Evolutionary conservation across 306 rosid genomes (phyloP), one percentile per base, ranked within the genome.

Genomic region (Neltuma alba): DNA sequence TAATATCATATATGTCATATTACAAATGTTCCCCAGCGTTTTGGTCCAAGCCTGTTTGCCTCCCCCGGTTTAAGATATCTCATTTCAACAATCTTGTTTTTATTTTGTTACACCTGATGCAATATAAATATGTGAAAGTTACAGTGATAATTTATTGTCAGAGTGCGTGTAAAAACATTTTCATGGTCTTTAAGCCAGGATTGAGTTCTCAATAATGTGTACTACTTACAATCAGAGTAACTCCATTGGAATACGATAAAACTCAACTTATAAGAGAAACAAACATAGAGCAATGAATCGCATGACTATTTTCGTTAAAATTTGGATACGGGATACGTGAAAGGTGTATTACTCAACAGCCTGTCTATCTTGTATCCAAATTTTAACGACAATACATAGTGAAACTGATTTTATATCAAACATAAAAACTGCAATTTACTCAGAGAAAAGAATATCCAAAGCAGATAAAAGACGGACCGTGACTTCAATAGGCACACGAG

Each of bases 401-500:
- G 7, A 55, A 10, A 58, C 10, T 58, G 7, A 58, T 23, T 58
- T 23, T 25, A 57, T 10, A 23, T 50, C 57, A 50, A 18, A 55
- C 28, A 21, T 6, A 9, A 23, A 55, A 55, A 55, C 62, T 21
- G 63, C 28, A 57, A 27, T 25, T 9, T 1, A n/a, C n/a, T n/a
- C n/a, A n/a, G n/a, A 60, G 18, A 12, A 28, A 54, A 21, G 34
- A 38, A 12, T 40, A 20, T n/a, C 44, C 10, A 65, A 5, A 34
- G n/a, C 25, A 41, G 57, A 6, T 48, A 23, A 78, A 54, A 37
- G 25, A 21, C 15, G 75, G 3, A 45, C 98, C 86, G 97, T 91
- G 90, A 89, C 76, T 90, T 93, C 98, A 52, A 93, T 83, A 4
- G 97, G 94, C 36, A 91, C 48, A 50, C 86, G 86, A 34, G 83